Conservation (phyloP, 331 rosid genomes). For the Rosa hybrid region DNA sequence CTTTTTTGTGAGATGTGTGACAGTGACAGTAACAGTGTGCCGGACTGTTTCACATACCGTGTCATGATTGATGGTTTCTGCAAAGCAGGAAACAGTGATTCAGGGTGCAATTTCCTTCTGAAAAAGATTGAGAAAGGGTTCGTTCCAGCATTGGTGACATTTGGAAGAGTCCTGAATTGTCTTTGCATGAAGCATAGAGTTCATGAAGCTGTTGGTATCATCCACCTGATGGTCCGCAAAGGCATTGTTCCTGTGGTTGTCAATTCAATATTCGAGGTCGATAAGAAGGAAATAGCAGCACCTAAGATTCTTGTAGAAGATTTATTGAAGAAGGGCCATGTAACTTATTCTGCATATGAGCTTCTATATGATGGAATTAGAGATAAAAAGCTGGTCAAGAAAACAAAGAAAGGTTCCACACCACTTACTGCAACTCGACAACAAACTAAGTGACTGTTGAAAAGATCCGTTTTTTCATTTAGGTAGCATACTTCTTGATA, state of each 20-base stretch:
- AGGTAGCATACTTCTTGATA: not conserved
- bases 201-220: slow-evolving; percentile 70
- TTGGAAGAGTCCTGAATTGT: slow-evolving; percentile 81
- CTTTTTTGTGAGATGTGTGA: slow-evolving; percentile 64
- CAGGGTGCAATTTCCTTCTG: slow-evolving; percentile 57
- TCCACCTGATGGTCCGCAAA: slow-evolving; percentile 73
- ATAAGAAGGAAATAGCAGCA: slow-evolving; percentile 78
- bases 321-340: slow-evolving; percentile 73
- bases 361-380: slow-evolving; percentile 80
- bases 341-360: slow-evolving; percentile 80
- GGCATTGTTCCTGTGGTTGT: slow-evolving; percentile 80
- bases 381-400: slow-evolving; percentile 57
- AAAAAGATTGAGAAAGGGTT: slow-evolving; percentile 61
- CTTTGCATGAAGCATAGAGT: slow-evolving; percentile 63
- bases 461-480: not conserved
- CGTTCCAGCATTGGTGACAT: slow-evolving; percentile 65
- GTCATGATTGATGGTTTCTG: slow-evolving; percentile 82
- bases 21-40: slow-evolving; percentile 43
- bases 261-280: slow-evolving; percentile 72
- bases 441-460: slow-evolving; percentile 31
- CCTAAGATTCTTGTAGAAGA: slow-evolving; percentile 92
- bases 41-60: slow-evolving; percentile 77
- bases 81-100: slow-evolving; percentile 62
- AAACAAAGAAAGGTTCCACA: slow-evolving; percentile 46
- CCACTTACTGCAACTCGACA: slow-evolving; percentile 25